Percentiles rank a stretch among this genome's conserved stretches.
These are phyloP conservation scores for Stevia rebaudiana DNA, from an alignment of 140 eudicot species.

Conservation along the genomic window DNA sequence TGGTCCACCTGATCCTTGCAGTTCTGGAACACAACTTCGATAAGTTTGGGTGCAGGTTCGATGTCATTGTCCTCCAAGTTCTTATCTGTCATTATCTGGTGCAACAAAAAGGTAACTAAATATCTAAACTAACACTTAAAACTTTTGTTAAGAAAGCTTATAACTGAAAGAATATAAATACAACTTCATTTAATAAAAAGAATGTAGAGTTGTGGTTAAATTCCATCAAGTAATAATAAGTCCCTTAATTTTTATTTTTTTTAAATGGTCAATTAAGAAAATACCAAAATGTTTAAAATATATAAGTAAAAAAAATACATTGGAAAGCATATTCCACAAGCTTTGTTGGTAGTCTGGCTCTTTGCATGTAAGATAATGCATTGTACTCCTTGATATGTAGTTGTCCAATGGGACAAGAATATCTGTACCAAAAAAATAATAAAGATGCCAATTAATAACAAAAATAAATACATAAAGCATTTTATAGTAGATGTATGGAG, in stretches of 20 bases:
- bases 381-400: conserved; percentile 70
- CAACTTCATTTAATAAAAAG: neutral
- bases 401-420: conserved; percentile 81
- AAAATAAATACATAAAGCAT: neutral
- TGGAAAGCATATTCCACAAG: conserved; percentile 73
- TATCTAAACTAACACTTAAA: neutral
- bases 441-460: neutral
- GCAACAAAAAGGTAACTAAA: neutral
- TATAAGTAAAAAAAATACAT: conserved; percentile 42
- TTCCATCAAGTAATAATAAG: neutral
- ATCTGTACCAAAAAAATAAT: conserved; percentile 34
- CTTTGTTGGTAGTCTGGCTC: conserved; percentile 92
- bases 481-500: neutral
- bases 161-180: neutral
- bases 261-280: neutral
- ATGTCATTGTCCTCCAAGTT: conserved; percentile 81
- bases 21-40: conserved; percentile 66
- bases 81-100: conserved; percentile 68
- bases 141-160: neutral
- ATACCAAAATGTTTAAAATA: neutral
- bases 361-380: conserved; percentile 71
- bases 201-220: neutral
- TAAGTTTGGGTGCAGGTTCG: conserved; percentile 90
- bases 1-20: conserved; percentile 90
- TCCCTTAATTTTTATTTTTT: neutral